A percentile compares a stretch with the other conserved stretches of the same genome.
These are phyloP conservation scores for Dendrothele bispora DNA, from an alignment of 768 basidiomycete species.

Conservation along the genomic window DNA sequence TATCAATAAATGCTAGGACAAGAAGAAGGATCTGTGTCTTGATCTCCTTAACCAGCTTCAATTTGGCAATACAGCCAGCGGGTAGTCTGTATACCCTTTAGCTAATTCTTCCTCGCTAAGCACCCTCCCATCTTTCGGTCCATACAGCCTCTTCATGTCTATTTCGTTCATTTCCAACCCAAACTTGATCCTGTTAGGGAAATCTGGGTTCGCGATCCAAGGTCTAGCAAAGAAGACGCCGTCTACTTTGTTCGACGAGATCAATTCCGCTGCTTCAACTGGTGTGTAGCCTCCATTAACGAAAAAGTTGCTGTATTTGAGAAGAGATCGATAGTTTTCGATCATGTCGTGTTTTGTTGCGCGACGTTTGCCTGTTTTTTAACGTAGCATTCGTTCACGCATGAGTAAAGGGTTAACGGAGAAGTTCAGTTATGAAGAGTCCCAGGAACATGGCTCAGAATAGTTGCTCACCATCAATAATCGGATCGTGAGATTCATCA, in stretches of 20 bases:
- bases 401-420: no score
- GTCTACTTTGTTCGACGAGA: constrained; percentile 16
- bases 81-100: constrained; percentile 7
- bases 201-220: constrained; percentile 26
- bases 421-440: no score
- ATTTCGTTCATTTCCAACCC: constrained; percentile 15
- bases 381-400: no score
- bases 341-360: no score
- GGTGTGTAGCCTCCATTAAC: no score
- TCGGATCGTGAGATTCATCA: background rate
- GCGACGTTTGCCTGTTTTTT: no score
- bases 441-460: constrained; percentile 7
- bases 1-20: no score
- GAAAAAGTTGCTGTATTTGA: no score
- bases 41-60: no score
- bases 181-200: constrained; percentile 21
- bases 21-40: no score
- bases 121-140: constrained; percentile 6
- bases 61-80: no score
- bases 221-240: constrained; percentile 21
- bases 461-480: constrained; percentile 12
- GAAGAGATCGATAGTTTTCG: no score
- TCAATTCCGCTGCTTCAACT: constrained; percentile 17
- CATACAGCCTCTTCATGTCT: constrained; percentile 14
- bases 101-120: background rate